Evolutionary conservation across 345 rosid genomes (phyloP), one percentile per base, ranked within the genome.

Genomic region (Salix udensis): DNA sequence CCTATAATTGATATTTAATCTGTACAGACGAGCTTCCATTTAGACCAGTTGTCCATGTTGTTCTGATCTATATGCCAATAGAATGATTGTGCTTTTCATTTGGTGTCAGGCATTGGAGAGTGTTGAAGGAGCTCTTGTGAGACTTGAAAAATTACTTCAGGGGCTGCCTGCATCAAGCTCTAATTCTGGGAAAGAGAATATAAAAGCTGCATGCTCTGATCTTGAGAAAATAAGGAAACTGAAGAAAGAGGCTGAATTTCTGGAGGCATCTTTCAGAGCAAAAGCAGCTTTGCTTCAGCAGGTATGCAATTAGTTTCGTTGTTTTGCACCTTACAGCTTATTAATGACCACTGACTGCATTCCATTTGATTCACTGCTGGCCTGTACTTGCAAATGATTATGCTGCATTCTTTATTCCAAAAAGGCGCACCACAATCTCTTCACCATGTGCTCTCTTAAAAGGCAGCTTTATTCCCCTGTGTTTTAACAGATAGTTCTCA

Each of bases 191-290:
- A 96, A 91, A 80, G 97, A 92, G 84, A 89, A 93, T 81, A 71
- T 96, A 80, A 85, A 92, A 85, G 97, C 96, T 65, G 99, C 99
- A 74, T 92, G 98, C 85, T 93, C 94, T 78, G 97, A 96, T 86
- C 97, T 96, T 73, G 97, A 92, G 85, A 96, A 87, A 76, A 92
- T 96, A 80, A 87, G 99, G 86, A 96, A 91, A 87, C 97, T 96
- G 30, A 96, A 93, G 89, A 93, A 92, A 84, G 99, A 96, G 89
- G 96, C 98, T 79, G 99, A 91, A 79, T 93, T 96, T 89, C 88
- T 96, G 61, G 98, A 96, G 85, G 99, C 90, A 70, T 96, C 99
- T 83, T 92, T 91, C 84, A 88, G 98, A 81, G 98, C 94, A 73
- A 96, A 96, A 89, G 93, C 97, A 77, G 98, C 88, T 84, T 91